phyloP scores from a whole-genome alignment of 148 eudicot species.

The Heliamphora exappendiculata region DNA sequence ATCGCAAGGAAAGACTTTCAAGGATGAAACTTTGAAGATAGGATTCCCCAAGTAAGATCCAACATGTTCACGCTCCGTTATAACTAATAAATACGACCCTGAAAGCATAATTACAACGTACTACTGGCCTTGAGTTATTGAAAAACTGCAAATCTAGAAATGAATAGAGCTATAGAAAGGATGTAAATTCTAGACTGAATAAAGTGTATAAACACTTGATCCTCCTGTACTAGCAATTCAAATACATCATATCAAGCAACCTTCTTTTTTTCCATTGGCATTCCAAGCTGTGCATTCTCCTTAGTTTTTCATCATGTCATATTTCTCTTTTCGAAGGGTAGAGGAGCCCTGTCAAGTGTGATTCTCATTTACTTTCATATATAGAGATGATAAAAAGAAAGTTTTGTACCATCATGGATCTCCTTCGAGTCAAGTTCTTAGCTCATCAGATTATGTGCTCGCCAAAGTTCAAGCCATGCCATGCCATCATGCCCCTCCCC shows the following conservation, averaged over 20 bases:
- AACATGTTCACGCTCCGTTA: slow-evolving; percentile 72
- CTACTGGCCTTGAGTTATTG: no score
- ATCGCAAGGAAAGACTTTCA: slow-evolving; percentile 88
- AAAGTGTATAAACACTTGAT: not conserved
- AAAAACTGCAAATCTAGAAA: not conserved
- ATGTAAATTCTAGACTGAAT: not conserved
- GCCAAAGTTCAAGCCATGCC: not conserved
- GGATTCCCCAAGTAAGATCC: slow-evolving; percentile 91
- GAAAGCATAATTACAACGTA: slow-evolving; percentile 16
- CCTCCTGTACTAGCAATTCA: not conserved
- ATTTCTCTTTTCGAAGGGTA: not conserved
- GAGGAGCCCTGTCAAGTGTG: not conserved
- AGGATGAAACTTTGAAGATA: slow-evolving; percentile 62
- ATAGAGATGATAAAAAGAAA: not conserved
- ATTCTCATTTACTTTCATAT: not conserved
- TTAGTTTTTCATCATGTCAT: not conserved
- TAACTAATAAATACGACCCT: slow-evolving; percentile 85
- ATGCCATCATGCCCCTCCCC: not conserved
- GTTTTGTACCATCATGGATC: not conserved
- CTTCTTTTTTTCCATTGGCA: not conserved
- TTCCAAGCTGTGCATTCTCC: not conserved
- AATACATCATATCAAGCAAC: not conserved
- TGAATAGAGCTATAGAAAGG: not conserved
- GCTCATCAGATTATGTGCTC: not conserved
- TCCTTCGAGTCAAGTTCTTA: not conserved